Conservation (phyloP, 225 moss, liverwort and hornwort species). For the Marchantia paleacea region DNA sequence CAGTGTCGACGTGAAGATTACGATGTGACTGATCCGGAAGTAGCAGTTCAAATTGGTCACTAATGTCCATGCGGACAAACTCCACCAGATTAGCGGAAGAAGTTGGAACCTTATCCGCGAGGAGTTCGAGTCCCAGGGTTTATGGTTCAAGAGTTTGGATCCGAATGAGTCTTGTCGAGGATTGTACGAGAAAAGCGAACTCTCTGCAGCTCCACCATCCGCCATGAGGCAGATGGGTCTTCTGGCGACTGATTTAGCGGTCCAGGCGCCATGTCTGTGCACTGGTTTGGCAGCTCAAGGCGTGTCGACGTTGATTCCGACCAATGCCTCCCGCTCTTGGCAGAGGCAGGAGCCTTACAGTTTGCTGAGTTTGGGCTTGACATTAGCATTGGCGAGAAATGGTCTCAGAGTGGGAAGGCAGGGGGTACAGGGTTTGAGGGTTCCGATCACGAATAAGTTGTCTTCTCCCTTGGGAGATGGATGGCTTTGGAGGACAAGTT, state of each 20-base stretch:
- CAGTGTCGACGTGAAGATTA: neutral
- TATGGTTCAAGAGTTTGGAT: neutral
- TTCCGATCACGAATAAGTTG: neutral
- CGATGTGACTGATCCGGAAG: neutral
- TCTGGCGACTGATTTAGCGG: neutral
- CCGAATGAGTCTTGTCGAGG: neutral
- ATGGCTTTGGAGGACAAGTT: slow-evolving; percentile 20
- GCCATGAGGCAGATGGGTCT: slow-evolving; percentile 20
- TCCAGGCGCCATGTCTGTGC: neutral
- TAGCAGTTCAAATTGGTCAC: neutral
- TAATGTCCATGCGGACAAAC: neutral
- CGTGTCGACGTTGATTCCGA: no score
- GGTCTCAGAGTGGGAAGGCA: neutral
- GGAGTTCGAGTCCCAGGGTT: neutral
- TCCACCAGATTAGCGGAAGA: neutral
- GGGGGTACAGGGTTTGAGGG: neutral
- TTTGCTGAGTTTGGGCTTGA: neutral
- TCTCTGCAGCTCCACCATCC: slow-evolving; percentile 1
- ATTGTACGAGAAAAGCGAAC: neutral
- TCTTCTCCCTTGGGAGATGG: neutral
- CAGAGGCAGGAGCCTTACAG: neutral
- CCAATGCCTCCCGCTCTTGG: neutral
- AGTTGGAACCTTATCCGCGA: neutral
- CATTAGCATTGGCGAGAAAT: slow-evolving; percentile 9
- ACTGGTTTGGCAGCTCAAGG: neutral